These are phyloP conservation scores for Gillenia trifoliata DNA, from an alignment of 306 rosid species.

Conservation along the genomic window DNA sequence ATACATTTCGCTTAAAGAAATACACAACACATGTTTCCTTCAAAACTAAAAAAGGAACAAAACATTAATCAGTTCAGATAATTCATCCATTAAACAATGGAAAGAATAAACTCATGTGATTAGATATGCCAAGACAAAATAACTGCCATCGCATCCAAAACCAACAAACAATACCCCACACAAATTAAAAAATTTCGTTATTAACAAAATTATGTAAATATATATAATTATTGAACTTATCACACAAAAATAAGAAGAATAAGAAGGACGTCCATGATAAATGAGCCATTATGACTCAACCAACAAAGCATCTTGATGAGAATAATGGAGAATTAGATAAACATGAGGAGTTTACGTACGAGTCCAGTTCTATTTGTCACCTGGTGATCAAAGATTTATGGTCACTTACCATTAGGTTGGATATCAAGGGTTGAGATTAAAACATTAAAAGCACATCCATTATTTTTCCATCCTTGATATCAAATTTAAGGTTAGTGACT, in stretches of 20 bases:
- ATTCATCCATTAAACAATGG: neutral
- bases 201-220: neutral
- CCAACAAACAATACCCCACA: neutral
- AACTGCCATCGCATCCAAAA: neutral
- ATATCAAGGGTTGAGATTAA: too few relatives aligned
- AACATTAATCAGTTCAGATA: neutral
- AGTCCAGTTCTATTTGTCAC: neutral
- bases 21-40: neutral
- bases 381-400: too few relatives aligned
- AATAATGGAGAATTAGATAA: neutral
- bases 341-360: neutral
- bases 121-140: neutral
- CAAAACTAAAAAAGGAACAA: neutral
- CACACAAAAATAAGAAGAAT: neutral
- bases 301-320: neutral
- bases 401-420: too few relatives aligned
- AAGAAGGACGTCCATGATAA: neutral
- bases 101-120: slow-evolving; percentile 14
- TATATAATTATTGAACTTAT: neutral
- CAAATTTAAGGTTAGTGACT: neutral
- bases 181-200: neutral
- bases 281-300: slow-evolving; percentile 4
- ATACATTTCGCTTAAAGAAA: neutral
- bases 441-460: too few relatives aligned
- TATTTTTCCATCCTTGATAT: too few relatives aligned